Evolutionary conservation across 352 stramenopile genomes (phyloP).

Genomic region (Globisporangium mamillatum): DNA sequence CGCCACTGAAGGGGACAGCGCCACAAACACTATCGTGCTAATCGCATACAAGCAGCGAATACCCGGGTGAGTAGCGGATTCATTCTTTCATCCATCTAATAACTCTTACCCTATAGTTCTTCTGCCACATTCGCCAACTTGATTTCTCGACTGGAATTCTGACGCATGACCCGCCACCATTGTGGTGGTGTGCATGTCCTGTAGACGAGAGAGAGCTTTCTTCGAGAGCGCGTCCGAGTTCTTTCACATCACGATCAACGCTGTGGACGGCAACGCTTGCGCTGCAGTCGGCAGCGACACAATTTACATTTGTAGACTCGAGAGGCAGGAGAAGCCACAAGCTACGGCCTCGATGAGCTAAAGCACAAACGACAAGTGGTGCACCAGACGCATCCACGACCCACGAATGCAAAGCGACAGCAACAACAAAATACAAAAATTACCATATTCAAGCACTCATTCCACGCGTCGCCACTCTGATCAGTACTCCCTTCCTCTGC

Average conservation of each 20-base stretch:
- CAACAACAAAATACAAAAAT: slow-evolving; percentile 1
- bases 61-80: slow-evolving; percentile 28
- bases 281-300: slow-evolving; percentile 22
- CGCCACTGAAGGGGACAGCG: neutral
- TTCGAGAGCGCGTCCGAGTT: slow-evolving; percentile 30
- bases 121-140: neutral
- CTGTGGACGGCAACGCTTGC: slow-evolving; percentile 5
- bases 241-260: slow-evolving; percentile 43
- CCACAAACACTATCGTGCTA: slow-evolving; percentile 21
- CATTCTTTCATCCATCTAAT: neutral
- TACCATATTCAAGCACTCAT: neutral
- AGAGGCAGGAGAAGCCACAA: neutral
- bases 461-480: neutral
- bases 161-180: too few relatives aligned
- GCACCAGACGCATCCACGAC: neutral
- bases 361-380: neutral
- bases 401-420: neutral
- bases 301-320: slow-evolving; percentile 52
- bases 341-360: neutral
- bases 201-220: slow-evolving; percentile 39
- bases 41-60: slow-evolving; percentile 76
- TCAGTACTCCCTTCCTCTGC: neutral
- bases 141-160: neutral
- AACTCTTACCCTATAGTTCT: neutral
- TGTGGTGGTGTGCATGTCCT: neutral